phyloP scores from a whole-genome alignment of 345 rosid genomes.

The Nasturtium officinale region DNA sequence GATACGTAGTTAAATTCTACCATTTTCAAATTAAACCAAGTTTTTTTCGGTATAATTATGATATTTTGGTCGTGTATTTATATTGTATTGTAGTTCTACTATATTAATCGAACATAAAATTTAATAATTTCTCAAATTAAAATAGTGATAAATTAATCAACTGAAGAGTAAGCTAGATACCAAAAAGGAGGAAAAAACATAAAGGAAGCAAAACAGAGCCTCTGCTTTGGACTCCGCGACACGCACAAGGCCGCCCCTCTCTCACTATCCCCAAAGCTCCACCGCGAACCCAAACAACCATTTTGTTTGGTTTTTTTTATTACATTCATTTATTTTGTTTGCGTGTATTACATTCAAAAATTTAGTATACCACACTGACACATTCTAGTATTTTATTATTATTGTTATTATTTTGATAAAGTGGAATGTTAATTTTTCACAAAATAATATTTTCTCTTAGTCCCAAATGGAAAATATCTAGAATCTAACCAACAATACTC shows the following conservation, averaged over 20 bases:
- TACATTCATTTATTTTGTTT: not conserved
- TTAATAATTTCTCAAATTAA: not conserved
- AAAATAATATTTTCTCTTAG: not conserved
- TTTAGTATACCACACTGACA: not conserved
- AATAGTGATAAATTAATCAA: not conserved
- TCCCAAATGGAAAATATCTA: not conserved
- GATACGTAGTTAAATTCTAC: not conserved
- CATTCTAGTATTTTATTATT: not conserved
- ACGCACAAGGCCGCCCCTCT: conserved; percentile 33
- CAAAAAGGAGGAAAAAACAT: not conserved
- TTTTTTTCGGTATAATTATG: not conserved
- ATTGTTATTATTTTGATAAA: not conserved
- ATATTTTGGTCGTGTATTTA: not conserved
- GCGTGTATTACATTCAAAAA: not conserved
- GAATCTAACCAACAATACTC: not conserved
- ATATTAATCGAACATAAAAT: not conserved
- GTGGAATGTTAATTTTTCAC: not conserved
- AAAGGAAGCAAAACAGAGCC: not conserved
- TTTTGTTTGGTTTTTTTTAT: not conserved
- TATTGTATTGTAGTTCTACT: not conserved
- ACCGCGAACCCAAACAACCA: conserved; percentile 15
- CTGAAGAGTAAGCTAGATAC: not conserved
- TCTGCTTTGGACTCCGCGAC: conserved; percentile 31
- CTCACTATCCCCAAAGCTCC: conserved; percentile 37
- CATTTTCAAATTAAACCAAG: not conserved